A percentile compares a stretch with the other conserved stretches of the same genome.
Conservation (phyloP, 1,284 basidiomycete genomes). For the Albatrellus sp. region DNA sequence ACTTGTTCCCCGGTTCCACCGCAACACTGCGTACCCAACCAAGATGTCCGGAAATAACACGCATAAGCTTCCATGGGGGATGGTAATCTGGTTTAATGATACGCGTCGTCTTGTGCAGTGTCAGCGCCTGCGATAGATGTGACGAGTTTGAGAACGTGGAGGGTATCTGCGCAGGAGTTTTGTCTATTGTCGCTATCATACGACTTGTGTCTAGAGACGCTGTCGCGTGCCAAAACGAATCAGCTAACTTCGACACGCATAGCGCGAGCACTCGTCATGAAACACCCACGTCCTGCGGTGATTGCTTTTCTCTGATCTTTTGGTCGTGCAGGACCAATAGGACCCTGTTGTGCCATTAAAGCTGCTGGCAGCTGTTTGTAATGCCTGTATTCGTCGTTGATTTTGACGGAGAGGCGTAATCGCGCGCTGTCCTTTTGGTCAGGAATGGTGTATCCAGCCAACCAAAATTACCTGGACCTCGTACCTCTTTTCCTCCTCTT, state of each 20-base stretch:
- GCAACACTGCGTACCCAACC: constrained; percentile 97
- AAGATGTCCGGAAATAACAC: constrained; percentile 95
- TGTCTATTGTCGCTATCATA: constrained; percentile 62
- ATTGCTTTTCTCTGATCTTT: constrained; percentile 54
- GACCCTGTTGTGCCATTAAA: constrained; percentile 70
- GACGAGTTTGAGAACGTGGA: constrained; percentile 54
- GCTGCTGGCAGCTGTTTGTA: constrained; percentile 78
- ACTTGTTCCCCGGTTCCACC: constrained; percentile 95
- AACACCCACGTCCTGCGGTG: constrained; percentile 52
- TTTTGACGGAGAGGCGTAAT: constrained; percentile 61
- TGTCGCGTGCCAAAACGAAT: constrained; percentile 9
- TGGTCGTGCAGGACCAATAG: constrained; percentile 68
- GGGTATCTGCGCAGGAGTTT: constrained; percentile 44
- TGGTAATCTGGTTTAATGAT: constrained; percentile 93
- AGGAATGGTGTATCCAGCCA: not conserved
- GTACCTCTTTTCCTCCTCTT: constrained; percentile 56
- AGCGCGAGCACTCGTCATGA: not conserved
- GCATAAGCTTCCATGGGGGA: constrained; percentile 89
- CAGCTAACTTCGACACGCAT: constrained; percentile 7
- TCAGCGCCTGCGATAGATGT: constrained; percentile 75
- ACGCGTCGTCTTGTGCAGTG: constrained; percentile 81
- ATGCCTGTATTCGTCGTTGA: constrained; percentile 79
- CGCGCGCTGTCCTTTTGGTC: constrained; percentile 35
- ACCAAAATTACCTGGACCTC: constrained; percentile 9
- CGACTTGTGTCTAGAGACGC: constrained; percentile 39